Evolutionary conservation across 2,329 filamentous ascomycete species (phyloP).

Genomic region (Talaromyces rugulosus): DNA sequence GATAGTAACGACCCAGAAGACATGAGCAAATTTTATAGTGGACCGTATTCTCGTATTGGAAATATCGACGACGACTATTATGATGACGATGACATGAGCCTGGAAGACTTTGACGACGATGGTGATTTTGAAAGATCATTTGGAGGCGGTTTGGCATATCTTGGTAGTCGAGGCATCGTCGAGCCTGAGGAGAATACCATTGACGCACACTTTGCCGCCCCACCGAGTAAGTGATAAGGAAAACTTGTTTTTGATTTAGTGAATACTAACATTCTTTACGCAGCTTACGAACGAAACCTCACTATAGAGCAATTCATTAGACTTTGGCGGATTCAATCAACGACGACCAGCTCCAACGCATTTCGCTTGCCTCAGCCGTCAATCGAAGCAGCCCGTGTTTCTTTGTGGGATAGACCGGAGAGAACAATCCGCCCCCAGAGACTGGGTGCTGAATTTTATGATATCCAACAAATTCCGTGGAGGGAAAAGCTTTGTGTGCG

Average conservation of each 20-base stretch:
- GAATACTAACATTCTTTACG: background rate
- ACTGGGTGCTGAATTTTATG: slow-evolving; percentile 26
- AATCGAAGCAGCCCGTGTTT: slow-evolving; percentile 28
- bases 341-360: slow-evolving; percentile 16
- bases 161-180: background rate
- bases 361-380: slow-evolving; percentile 19
- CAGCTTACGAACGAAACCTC: slow-evolving; percentile 38
- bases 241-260: slow-evolving; percentile 8
- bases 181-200: background rate
- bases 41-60: slow-evolving; percentile 5
- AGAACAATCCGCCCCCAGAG: slow-evolving; percentile 28
- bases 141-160: slow-evolving; percentile 14
- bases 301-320: slow-evolving; percentile 41
- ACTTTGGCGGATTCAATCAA: slow-evolving; percentile 33
- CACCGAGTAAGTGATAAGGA: background rate
- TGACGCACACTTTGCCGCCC: background rate
- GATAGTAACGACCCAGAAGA: slow-evolving; percentile 28
- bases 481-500: slow-evolving; percentile 31
- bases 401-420: slow-evolving; percentile 31
- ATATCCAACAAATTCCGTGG: slow-evolving; percentile 43
- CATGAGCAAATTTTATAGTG: slow-evolving; percentile 29
- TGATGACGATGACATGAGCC: slow-evolving; percentile 17
- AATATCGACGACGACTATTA: slow-evolving; percentile 17
- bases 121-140: slow-evolving; percentile 13
- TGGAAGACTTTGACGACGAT: slow-evolving; percentile 27